These are phyloP conservation scores for Parietaria judaica DNA, from an alignment of 306 rosid genomes.

Conservation along the genomic window DNA sequence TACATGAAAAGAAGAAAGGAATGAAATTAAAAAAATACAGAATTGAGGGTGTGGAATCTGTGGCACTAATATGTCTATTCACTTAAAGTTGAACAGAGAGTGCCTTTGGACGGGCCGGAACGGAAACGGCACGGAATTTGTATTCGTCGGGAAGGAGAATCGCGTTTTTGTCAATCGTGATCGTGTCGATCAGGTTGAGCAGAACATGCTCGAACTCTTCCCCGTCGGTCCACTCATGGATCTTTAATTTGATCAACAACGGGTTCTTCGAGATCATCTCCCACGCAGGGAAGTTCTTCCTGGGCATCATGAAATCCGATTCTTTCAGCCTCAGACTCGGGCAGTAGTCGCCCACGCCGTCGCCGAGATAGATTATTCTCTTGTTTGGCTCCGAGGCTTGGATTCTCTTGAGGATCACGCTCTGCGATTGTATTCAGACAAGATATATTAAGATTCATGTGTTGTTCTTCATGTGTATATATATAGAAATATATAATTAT, in stretches of 20 bases:
- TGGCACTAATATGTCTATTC: too few relatives aligned
- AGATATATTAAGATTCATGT: neutral
- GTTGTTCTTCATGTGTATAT: too few relatives aligned
- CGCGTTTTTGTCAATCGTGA: slow-evolving; percentile 2
- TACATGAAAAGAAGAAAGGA: too few relatives aligned
- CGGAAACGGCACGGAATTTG: neutral
- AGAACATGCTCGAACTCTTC: slow-evolving; percentile 23
- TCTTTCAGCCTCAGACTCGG: slow-evolving; percentile 30
- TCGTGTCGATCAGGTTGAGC: slow-evolving; percentile 13
- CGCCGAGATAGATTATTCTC: slow-evolving; percentile 23
- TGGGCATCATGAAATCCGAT: slow-evolving; percentile 21
- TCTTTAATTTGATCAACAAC: slow-evolving; percentile 13
- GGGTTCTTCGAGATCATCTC: slow-evolving; percentile 24
- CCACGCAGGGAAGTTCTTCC: slow-evolving; percentile 24
- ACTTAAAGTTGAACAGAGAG: slow-evolving; percentile 1
- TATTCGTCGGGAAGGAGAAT: neutral
- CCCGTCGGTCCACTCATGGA: slow-evolving; percentile 29
- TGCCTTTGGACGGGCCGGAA: neutral
- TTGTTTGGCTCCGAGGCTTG: slow-evolving; percentile 14
- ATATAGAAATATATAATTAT: too few relatives aligned
- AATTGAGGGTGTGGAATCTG: too few relatives aligned
- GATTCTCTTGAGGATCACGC: slow-evolving; percentile 18
- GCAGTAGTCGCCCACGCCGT: slow-evolving; percentile 28
- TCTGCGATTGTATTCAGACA: slow-evolving; percentile 13
- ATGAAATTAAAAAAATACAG: too few relatives aligned